Conservation (phyloP, 495 filamentous ascomycete genomes). For the Opeltia flavorubescens region DNA sequence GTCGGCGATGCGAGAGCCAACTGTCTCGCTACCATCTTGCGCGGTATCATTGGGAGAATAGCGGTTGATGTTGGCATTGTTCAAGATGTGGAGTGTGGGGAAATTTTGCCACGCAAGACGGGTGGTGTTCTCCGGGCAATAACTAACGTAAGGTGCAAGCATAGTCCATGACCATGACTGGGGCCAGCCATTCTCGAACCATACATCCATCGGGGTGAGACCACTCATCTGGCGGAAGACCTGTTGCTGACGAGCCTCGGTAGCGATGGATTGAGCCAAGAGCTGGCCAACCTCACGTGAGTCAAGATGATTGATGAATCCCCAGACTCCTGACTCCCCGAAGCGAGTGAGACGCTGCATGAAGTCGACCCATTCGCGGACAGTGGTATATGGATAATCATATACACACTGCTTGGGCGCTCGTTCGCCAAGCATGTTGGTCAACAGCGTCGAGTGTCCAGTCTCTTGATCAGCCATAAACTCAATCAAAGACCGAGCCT, state of each 20-base stretch:
- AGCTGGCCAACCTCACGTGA: conserved; percentile 60
- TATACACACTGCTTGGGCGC: conserved; percentile 67
- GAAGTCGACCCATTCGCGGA: conserved; percentile 74
- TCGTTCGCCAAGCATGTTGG: conserved; percentile 66
- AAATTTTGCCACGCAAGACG: conserved; percentile 82
- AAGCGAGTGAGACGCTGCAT: conserved; percentile 73
- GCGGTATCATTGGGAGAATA: conserved; percentile 38
- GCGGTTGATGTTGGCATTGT: conserved; percentile 61
- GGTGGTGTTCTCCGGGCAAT: conserved; percentile 61
- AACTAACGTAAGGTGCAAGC: conserved; percentile 71
- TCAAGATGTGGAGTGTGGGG: conserved; percentile 56
- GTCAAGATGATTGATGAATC: conserved; percentile 71
- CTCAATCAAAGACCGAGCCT: conserved; percentile 57
- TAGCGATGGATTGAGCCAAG: conserved; percentile 61
- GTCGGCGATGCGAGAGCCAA: conserved; percentile 30
- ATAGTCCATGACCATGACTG: conserved; percentile 83
- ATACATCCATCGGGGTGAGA: conserved; percentile 73
- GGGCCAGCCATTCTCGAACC: conserved; percentile 69
- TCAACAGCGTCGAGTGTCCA: conserved; percentile 65
- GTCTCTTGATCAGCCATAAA: conserved; percentile 82
- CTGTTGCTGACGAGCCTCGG: conserved; percentile 79
- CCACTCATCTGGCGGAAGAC: conserved; percentile 80
- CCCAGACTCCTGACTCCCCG: conserved; percentile 73
- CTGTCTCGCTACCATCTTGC: conserved; percentile 34
- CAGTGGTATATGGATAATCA: conserved; percentile 66